Percentiles rank a stretch among this genome's conserved stretches.
Evolutionary conservation across 139 green algal genomes (phyloP).

Genomic region (Micromonas commoda): DNA sequence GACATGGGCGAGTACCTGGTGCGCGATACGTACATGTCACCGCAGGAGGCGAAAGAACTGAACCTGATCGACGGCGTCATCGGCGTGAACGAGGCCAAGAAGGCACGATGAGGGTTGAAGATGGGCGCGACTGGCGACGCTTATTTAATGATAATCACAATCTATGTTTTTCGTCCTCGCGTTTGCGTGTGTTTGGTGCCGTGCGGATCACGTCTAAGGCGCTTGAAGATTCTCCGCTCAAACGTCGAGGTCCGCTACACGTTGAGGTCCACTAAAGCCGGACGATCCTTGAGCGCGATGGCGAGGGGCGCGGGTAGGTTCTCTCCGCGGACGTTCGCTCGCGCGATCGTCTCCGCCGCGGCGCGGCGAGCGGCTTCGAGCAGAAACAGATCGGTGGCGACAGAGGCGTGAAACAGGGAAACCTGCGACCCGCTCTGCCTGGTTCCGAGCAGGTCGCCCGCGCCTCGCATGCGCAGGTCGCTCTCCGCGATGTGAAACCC

Average conservation of each 20-base stretch:
- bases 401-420: background rate
- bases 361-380: conserved; percentile 48
- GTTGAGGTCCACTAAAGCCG: background rate
- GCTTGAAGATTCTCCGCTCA: too few relatives aligned
- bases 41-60: conserved; percentile 12
- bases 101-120: too few relatives aligned
- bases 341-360: conserved; percentile 41
- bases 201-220: background rate
- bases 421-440: conserved; percentile 49
- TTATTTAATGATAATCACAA: too few relatives aligned
- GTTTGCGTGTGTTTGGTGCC: background rate
- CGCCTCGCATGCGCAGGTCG: conserved; percentile 60
- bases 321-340: background rate
- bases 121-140: background rate
- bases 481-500: conserved; percentile 72
- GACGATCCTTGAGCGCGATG: background rate
- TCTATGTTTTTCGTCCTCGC: too few relatives aligned
- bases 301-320: conserved; percentile 31
- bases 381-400: conserved; percentile 31
- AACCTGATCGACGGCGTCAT: conserved; percentile 17
- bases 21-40: conserved; percentile 73
- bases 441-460: conserved; percentile 61
- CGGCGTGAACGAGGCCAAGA: background rate
- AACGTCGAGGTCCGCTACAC: background rate
- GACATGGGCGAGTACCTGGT: conserved; percentile 67